A percentile compares a stretch with the other conserved stretches of the same genome.
Conservation (phyloP, 345 rosid species). For the Bruguiera gymnorhiza region DNA sequence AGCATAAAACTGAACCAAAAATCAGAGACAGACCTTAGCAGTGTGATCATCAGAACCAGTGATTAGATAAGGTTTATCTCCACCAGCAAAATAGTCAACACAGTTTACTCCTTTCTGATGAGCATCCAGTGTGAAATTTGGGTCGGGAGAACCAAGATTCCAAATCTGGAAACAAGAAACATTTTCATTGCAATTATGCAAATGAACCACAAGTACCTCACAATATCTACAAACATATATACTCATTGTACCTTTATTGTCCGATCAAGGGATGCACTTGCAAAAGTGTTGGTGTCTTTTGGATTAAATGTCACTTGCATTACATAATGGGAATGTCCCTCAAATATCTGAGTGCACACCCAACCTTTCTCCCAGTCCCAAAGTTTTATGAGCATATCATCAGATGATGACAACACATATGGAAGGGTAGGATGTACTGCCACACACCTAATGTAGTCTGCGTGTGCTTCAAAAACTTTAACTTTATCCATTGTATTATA, state of each 20-base stretch:
- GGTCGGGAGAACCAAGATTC: slow-evolving; percentile 94
- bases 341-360: slow-evolving; percentile 86
- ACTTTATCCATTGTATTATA: slow-evolving; percentile 89
- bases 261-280: slow-evolving; percentile 97
- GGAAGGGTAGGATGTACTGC: slow-evolving; percentile 94
- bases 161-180: slow-evolving; percentile 47
- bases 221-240: slow-evolving; percentile 7
- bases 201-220: slow-evolving; percentile 8
- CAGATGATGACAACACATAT: slow-evolving; percentile 86
- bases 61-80: slow-evolving; percentile 84
- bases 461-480: slow-evolving; percentile 94
- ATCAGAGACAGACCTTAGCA: slow-evolving; percentile 57
- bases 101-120: slow-evolving; percentile 95
- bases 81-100: slow-evolving; percentile 89
- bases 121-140: slow-evolving; percentile 90
- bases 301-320: slow-evolving; percentile 98
- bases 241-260: slow-evolving; percentile 60
- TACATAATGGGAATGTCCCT: slow-evolving; percentile 98
- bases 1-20: background rate
- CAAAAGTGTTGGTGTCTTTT: slow-evolving; percentile 87
- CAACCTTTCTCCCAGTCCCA: slow-evolving; percentile 99
- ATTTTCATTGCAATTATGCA: background rate
- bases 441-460: slow-evolving; percentile 91
- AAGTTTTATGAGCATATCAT: slow-evolving; percentile 97
- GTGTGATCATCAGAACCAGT: slow-evolving; percentile 95